Percentiles rank a stretch among this genome's conserved stretches.
Evolutionary conservation across 2,329 filamentous ascomycete genomes (phyloP).

Genomic region (Ambrosiella xylebori): DNA sequence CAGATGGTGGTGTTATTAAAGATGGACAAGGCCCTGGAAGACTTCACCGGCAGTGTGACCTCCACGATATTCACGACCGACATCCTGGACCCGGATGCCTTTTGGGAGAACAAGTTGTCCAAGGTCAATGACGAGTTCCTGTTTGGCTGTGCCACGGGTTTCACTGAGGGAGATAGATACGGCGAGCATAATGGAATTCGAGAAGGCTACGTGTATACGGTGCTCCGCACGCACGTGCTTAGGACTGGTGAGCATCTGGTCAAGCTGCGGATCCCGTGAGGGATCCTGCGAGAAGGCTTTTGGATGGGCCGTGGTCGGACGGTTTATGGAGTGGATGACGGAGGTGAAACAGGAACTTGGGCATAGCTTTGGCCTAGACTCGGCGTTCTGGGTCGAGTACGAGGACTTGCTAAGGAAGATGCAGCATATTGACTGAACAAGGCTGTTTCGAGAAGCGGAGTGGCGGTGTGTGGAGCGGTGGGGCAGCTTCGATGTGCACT

Average conservation of each 20-base stretch:
- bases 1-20: conserved; percentile 60
- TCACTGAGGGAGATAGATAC: conserved; percentile 25
- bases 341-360: conserved; percentile 39
- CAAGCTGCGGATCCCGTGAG: conserved; percentile 44
- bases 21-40: conserved; percentile 41
- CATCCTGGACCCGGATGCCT: conserved; percentile 44
- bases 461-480: conserved; percentile 43
- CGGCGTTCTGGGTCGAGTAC: conserved; percentile 47
- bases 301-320: conserved; percentile 44
- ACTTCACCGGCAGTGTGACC: conserved; percentile 48
- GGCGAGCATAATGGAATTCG: conserved; percentile 34
- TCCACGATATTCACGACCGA: conserved; percentile 49
- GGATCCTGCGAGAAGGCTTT: conserved; percentile 27
- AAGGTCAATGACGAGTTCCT: conserved; percentile 65
- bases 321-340: conserved; percentile 37
- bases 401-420: conserved; percentile 46
- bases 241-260: conserved; percentile 36
- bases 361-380: conserved; percentile 43
- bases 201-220: conserved; percentile 42
- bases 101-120: conserved; percentile 65
- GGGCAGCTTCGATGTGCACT: conserved; percentile 45
- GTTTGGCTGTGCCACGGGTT: conserved; percentile 38
- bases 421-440: conserved; percentile 42
- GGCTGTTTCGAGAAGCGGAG: conserved; percentile 39
- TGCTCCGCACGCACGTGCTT: conserved; percentile 22